Evolutionary conservation across 768 basidiomycete species (phyloP), one percentile per base, ranked within the genome.

Genomic region (Fomitopsis serialis): DNA sequence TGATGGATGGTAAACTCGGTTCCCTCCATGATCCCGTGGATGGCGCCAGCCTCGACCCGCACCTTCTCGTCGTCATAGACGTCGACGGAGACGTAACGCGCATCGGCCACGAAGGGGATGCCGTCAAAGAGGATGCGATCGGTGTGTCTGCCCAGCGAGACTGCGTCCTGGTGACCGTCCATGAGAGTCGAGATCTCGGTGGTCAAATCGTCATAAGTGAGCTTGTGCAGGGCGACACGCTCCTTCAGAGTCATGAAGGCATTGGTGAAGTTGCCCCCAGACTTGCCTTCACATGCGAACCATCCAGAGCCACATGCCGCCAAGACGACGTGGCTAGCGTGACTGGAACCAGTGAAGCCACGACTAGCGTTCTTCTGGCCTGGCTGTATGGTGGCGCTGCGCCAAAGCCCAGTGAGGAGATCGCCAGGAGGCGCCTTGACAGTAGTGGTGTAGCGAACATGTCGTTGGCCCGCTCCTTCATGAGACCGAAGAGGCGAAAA

Each of bases 21-120:
- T 45, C 84, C 85, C 54, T 78, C 76, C n/a, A 77, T 74, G 19
- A 87, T 70, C 1, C 85, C 85, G 54, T 86, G 83, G 4, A 81
- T 76, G 0, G 77, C 74, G 12, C 86, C 86, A 35, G 79, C 75
- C 32, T 77, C 77, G 29, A 87, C 66, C 54, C 77, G 77, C 43
- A 85, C 58, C 37, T 73, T 70, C 29, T 68, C 67, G 45, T 75
- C 66, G 17, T 72, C 62, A 48, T 53, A 56, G 13, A 52, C 10
- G 43, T 71, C 70, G 35, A 77, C 74, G 13, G 76, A 66, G 49
- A 81, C 72, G 52, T 78, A 80, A 34, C 69, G 68, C 19, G 68
- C 63, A 61, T 85, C 80, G 24, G 73, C 63, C 35, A 67, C 60
- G 61, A 87, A 85, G 22, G 86, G 82, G 17, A 79, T 66, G 9